These are phyloP conservation scores for Sporothrix pallida DNA, from an alignment of 2,329 filamentous ascomycete genomes.

Conservation along the genomic window DNA sequence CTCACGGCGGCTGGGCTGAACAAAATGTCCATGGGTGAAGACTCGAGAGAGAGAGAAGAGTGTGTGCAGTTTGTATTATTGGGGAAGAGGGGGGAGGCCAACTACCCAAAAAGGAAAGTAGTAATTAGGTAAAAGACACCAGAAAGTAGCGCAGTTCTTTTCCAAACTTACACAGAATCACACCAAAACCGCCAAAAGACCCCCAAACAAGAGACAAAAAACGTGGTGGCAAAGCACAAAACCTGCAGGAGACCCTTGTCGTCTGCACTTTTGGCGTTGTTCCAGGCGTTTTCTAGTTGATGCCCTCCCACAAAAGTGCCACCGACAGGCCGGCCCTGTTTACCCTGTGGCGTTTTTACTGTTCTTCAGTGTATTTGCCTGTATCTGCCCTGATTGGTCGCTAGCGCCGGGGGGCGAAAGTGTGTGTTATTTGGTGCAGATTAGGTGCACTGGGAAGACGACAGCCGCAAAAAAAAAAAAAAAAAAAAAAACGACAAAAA, in stretches of 20 bases:
- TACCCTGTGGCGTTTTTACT: not conserved
- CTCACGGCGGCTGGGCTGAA: slow-evolving; percentile 7
- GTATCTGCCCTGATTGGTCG: not conserved
- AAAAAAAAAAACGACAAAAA: not conserved
- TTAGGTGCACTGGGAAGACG: not conserved
- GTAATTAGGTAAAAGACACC: not conserved
- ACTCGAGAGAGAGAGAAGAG: not conserved
- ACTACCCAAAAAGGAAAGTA: slow-evolving; percentile 14
- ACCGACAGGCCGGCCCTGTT: not conserved
- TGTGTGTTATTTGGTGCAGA: not conserved
- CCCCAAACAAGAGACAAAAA: not conserved
- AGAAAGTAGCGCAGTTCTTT: too few relatives aligned
- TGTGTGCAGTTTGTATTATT: not conserved
- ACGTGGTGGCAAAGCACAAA: slow-evolving; percentile 2
- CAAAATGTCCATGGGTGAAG: not conserved
- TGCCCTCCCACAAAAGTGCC: too few relatives aligned
- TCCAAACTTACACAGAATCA: too few relatives aligned
- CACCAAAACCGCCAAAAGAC: too few relatives aligned
- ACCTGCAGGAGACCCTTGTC: not conserved
- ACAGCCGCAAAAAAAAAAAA: not conserved
- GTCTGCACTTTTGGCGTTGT: not conserved
- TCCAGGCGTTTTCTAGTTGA: not conserved
- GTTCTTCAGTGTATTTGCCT: too few relatives aligned
- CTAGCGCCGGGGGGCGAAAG: not conserved
- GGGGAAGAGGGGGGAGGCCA: not conserved